Evolutionary conservation across 2,329 filamentous ascomycete species (phyloP).

Genomic region (Nemania sp.): DNA sequence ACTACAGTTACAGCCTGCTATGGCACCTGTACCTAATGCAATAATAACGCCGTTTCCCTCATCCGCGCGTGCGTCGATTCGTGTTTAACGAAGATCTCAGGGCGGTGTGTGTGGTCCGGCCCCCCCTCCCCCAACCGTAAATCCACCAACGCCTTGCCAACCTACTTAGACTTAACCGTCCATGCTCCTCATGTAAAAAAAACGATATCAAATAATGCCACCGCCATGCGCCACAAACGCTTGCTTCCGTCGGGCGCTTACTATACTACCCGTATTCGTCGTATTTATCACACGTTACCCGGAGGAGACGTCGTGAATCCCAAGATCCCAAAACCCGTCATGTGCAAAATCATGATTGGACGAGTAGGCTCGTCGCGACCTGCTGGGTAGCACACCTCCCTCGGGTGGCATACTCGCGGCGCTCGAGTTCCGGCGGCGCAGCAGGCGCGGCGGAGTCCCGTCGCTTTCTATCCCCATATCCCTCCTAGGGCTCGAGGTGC

Average conservation of each 20-base stretch:
- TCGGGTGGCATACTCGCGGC: neutral
- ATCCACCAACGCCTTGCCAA: conserved; percentile 10
- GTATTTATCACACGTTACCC: neutral
- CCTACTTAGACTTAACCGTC: too few species aligned
- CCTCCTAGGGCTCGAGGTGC: conserved; percentile 54
- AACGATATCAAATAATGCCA: neutral
- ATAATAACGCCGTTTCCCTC: neutral
- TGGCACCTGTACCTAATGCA: neutral
- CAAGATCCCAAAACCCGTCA: neutral
- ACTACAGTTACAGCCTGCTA: neutral
- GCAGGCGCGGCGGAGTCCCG: neutral
- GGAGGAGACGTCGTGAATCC: neutral
- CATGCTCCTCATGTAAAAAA: neutral
- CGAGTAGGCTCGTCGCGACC: neutral
- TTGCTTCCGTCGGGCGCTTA: neutral
- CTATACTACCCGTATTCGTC: too few species aligned
- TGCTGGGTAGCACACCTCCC: neutral
- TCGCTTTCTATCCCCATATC: neutral
- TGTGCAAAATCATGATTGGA: neutral
- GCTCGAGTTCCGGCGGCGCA: neutral
- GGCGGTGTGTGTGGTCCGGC: too few species aligned
- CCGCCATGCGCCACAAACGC: neutral
- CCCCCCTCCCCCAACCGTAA: neutral
- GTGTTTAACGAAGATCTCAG: too few species aligned
- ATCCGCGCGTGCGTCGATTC: neutral